Evolutionary conservation across 129 eudicot species (phyloP).

Genomic region (Tagetes erecta): DNA sequence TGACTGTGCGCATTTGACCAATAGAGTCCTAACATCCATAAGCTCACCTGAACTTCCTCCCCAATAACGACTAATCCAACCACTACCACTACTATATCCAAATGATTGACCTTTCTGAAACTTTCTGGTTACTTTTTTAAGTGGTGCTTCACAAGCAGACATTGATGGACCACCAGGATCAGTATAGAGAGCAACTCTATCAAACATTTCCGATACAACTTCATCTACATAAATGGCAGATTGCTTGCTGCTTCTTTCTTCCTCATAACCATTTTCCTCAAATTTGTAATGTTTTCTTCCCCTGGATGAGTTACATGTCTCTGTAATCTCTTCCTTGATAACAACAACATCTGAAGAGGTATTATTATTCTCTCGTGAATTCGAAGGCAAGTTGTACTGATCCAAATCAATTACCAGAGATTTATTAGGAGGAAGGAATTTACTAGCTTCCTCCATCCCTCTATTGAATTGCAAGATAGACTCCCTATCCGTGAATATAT

Average conservation of each 20-base stretch:
- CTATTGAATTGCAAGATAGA: slow-evolving; percentile 69
- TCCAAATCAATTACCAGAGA: slow-evolving; percentile 60
- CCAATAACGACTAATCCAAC: slow-evolving; percentile 42
- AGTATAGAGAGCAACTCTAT: slow-evolving; percentile 39
- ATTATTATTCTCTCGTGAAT: slow-evolving; percentile 38
- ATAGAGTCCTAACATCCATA: slow-evolving; percentile 52
- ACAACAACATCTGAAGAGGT: slow-evolving; percentile 19
- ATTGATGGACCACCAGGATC: slow-evolving; percentile 28
- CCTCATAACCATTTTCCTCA: slow-evolving; percentile 37
- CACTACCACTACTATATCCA: slow-evolving; percentile 36
- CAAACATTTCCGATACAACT: slow-evolving; percentile 37
- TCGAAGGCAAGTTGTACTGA: slow-evolving; percentile 53
- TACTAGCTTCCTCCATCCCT: slow-evolving; percentile 89
- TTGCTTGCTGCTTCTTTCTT: slow-evolving; percentile 46
- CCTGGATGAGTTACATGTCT: slow-evolving; percentile 17
- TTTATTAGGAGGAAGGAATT: slow-evolving; percentile 66
- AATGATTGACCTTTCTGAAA: slow-evolving; percentile 33
- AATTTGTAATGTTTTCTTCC: slow-evolving; percentile 35
- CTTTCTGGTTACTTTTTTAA: slow-evolving; percentile 16
- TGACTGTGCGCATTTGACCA: slow-evolving; percentile 67
- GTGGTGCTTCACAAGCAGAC: slow-evolving; percentile 26
- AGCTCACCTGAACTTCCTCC: slow-evolving; percentile 37
- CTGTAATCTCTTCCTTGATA: slow-evolving; percentile 25
- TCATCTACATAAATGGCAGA: slow-evolving; percentile 46
- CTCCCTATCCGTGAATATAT: slow-evolving; percentile 53